phyloP scores from a whole-genome alignment of 495 filamentous ascomycete species.

The Hyaloscypha bicolor region DNA sequence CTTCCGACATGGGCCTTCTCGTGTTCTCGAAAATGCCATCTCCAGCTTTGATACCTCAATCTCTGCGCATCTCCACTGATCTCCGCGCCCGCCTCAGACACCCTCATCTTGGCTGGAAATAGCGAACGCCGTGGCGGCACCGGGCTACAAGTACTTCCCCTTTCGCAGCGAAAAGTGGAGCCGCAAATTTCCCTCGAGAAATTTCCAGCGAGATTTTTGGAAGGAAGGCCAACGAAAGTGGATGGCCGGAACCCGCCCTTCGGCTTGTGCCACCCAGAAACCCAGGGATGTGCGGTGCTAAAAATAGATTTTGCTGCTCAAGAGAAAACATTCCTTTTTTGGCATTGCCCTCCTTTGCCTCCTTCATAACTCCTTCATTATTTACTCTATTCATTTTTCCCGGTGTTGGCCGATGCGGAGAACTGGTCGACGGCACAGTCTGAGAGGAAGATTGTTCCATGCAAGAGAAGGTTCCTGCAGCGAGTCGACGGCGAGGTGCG shows the following conservation, averaged over 20 bases:
- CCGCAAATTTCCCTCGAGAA: too few species aligned
- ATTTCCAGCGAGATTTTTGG: too few species aligned
- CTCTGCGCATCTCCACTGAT: constrained; percentile 2
- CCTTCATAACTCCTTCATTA: not conserved
- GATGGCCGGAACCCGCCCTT: too few species aligned
- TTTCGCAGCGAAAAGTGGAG: too few species aligned
- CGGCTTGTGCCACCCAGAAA: too few species aligned
- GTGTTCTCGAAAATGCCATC: not conserved
- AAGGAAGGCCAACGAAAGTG: too few species aligned
- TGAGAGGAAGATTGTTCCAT: too few species aligned
- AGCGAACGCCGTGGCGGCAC: not conserved
- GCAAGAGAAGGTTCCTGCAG: too few species aligned
- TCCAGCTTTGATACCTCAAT: not conserved
- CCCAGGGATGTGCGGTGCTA: not conserved
- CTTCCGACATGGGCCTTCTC: constrained; percentile 5
- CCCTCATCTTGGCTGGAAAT: not conserved
- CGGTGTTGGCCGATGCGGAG: too few species aligned
- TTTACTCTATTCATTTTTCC: not conserved
- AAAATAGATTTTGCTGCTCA: not conserved
- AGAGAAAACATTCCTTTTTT: not conserved
- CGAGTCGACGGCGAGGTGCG: too few species aligned
- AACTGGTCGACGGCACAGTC: too few species aligned
- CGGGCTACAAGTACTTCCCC: not conserved
- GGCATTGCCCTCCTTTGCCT: not conserved
- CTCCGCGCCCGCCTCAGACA: not conserved